phyloP scores from a whole-genome alignment of 305 asterid genomes.

The Fraxinus ornus region DNA sequence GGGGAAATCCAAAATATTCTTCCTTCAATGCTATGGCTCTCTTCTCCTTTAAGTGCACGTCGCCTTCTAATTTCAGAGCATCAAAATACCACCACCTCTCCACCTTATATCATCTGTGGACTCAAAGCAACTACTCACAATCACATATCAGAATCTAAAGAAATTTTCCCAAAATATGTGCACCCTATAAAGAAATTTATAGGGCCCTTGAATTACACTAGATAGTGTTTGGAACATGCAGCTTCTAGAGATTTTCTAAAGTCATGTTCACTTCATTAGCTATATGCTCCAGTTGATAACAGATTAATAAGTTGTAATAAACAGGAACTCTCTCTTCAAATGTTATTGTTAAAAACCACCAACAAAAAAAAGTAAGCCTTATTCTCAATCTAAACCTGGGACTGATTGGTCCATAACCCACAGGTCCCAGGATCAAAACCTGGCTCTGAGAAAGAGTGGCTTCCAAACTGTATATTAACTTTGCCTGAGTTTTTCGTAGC shows the following conservation, averaged over 20 bases:
- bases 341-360: neutral
- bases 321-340: neutral
- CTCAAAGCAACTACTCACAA: neutral
- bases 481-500: neutral
- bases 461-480: neutral
- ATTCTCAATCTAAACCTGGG: neutral
- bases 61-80: neutral
- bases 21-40: neutral
- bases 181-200: neutral
- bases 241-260: neutral
- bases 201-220: neutral
- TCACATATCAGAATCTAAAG: neutral
- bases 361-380: neutral
- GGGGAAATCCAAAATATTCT: neutral
- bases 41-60: neutral
- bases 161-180: neutral
- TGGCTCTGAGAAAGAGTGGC: neutral
- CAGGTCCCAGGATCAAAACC: neutral
- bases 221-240: neutral
- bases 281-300: neutral
- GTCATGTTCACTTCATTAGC: neutral
- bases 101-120: neutral
- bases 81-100: neutral
- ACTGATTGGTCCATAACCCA: neutral
- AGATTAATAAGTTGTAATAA: neutral